These are phyloP conservation scores for Pulveroboletus sp. DNA, from an alignment of 768 basidiomycete species.

Conservation along the genomic window DNA sequence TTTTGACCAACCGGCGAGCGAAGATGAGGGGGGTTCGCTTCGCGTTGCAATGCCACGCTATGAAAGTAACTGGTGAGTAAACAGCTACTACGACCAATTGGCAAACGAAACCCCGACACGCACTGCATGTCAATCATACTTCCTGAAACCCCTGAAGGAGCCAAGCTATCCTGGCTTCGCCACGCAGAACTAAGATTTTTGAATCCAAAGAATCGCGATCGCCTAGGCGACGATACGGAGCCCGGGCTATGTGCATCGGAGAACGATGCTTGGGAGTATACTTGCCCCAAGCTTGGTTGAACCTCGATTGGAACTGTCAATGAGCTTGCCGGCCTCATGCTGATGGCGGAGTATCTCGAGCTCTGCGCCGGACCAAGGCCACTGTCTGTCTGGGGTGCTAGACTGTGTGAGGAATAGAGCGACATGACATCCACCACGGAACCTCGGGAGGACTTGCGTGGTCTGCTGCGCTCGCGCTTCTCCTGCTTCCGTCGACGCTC, in stretches of 20 bases:
- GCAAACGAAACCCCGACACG: conserved; percentile 32
- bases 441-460: conserved; percentile 68
- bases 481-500: conserved; percentile 69
- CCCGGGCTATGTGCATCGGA: conserved; percentile 74
- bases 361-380: conserved; percentile 51
- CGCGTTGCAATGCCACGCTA: conserved; percentile 77
- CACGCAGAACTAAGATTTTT: conserved; percentile 67
- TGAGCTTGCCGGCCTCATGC: conserved; percentile 57
- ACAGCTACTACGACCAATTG: not conserved
- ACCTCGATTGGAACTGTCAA: conserved; percentile 56
- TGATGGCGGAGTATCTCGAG: conserved; percentile 56
- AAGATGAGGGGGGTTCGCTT: conserved; percentile 35
- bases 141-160: conserved; percentile 75
- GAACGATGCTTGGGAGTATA: conserved; percentile 75
- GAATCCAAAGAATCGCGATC: conserved; percentile 74
- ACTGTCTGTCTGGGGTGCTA: conserved; percentile 51
- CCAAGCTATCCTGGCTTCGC: conserved; percentile 78
- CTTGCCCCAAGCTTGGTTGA: conserved; percentile 54
- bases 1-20: conserved; percentile 34
- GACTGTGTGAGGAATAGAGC: conserved; percentile 62
- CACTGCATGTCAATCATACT: conserved; percentile 95
- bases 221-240: conserved; percentile 55
- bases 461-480: conserved; percentile 48
- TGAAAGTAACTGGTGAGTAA: conserved; percentile 5
- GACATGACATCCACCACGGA: conserved; percentile 70